Evolutionary conservation across 2,329 filamentous ascomycete species (phyloP).

Genomic region (Cyphellophora europaea): DNA sequence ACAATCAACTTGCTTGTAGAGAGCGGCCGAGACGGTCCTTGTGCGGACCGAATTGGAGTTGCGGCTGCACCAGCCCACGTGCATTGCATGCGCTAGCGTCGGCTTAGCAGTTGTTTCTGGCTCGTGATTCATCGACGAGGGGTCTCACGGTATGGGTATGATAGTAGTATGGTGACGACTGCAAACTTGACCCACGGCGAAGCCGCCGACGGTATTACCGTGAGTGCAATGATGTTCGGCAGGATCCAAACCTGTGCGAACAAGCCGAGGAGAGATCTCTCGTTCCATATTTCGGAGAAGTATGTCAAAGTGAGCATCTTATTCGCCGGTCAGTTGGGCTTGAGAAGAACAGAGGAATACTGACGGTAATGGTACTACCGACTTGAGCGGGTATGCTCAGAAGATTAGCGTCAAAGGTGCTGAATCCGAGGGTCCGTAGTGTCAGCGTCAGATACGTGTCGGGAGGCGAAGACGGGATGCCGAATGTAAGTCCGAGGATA

Average conservation of each 20-base stretch:
- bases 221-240: constrained; percentile 28
- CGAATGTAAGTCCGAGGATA: constrained; percentile 32
- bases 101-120: no score
- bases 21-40: constrained; percentile 36
- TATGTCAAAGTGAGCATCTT: constrained; percentile 22
- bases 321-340: no score
- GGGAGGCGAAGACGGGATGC: constrained; percentile 31
- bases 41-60: constrained; percentile 42
- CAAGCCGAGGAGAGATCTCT: constrained; percentile 37
- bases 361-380: constrained; percentile 48
- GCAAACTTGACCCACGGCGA: constrained; percentile 36
- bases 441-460: constrained; percentile 38
- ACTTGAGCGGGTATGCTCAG: constrained; percentile 50
- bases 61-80: constrained; percentile 39
- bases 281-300: constrained; percentile 27
- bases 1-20: no score
- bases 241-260: constrained; percentile 42
- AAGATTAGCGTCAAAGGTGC: constrained; percentile 37
- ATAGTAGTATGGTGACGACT: constrained; percentile 31
- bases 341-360: no score
- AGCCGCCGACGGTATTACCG: no score
- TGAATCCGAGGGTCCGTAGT: constrained; percentile 31
- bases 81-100: constrained; percentile 40
- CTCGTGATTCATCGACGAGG: no score
- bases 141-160: constrained; percentile 43